phyloP scores from a whole-genome alignment of 768 basidiomycete genomes.

The Mycena vitilis region DNA sequence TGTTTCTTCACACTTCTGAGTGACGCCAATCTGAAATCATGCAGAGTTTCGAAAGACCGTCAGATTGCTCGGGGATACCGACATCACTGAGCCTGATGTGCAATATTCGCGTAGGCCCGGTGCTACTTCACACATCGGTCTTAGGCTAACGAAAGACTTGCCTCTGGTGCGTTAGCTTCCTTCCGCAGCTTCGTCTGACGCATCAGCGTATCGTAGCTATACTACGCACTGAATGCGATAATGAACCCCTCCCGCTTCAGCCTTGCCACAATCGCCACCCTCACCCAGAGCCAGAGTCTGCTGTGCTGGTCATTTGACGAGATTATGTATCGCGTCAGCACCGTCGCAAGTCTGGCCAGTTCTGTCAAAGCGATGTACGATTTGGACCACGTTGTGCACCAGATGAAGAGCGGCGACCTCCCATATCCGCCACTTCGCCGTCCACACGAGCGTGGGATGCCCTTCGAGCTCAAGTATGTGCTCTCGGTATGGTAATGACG shows the following conservation, averaged over 20 bases:
- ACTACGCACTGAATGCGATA: conserved; percentile 30
- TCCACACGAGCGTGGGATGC: conserved; percentile 30
- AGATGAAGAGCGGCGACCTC: conserved; percentile 24
- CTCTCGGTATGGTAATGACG: not conserved
- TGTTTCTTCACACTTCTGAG: no score
- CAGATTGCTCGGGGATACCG: conserved; percentile 21
- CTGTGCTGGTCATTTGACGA: conserved; percentile 22
- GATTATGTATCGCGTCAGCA: not conserved
- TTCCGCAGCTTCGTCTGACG: not conserved
- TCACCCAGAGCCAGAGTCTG: conserved; percentile 28
- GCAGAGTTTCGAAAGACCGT: conserved; percentile 33
- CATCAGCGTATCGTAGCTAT: conserved; percentile 11
- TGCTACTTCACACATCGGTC: conserved; percentile 6
- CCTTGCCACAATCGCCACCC: conserved; percentile 25
- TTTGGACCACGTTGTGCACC: conserved; percentile 22
- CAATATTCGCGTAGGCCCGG: conserved; percentile 13
- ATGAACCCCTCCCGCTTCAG: conserved; percentile 24
- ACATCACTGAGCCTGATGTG: conserved; percentile 18
- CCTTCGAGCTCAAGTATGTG: conserved; percentile 28
- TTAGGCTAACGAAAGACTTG: conserved; percentile 20
- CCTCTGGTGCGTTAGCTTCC: conserved; percentile 26
- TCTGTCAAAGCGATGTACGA: conserved; percentile 27
- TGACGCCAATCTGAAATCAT: not conserved
- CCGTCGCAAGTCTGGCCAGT: not conserved
- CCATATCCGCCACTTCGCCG: conserved; percentile 27